Base-by-base conservation (phyloP, 202 grass and related monocot species). In the Hordeum pubiflorum region DNA sequence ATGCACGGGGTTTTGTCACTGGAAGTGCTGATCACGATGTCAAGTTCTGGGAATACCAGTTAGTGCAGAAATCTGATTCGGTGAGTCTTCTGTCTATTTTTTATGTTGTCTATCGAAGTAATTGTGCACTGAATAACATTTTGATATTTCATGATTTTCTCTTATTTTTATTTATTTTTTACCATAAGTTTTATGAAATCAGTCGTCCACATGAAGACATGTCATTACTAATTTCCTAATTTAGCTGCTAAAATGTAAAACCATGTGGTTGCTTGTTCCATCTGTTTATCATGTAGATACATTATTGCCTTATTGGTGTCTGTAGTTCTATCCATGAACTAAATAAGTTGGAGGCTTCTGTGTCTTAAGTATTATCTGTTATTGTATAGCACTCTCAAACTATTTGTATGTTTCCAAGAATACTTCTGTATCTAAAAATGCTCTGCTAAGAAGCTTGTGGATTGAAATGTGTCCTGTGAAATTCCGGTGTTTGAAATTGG, bases 21-120 rank as follows among this genome's bases (percentile, higher is more conserved):
- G 91, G 91, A 52, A 92, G 87, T 86, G 91, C 90, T 59, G 91
- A 97, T 84, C 86, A 92, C 69, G 94, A 97, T 75, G 86, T 97
- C 26, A 97, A 97, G 76, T 97, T 97, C 70, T 97, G 94, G 94
- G 94, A 97, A 65, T 97, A 97, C 78, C 86, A 89, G 15, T 34
- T 87, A 66, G 56, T 89, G 31, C 83, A 94, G 81, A 97, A 79
- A 87, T 59, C 91, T 77, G 87, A 88, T 87, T 29, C 44, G 32
- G 94, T 97, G 54, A 86, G 91, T 78, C 72, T 73, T 75, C 12
- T 93, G 17, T 54, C 9, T 67, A 39, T 40, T 79, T 22, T 46
- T 71, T 15, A 0, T 77, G 5, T 20, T 79, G 10, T 39, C 24
- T 34, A 0, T 15, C 7, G 6, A 59, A 69, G 18, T 68, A 75